Evolutionary conservation across 176 grass and related monocot species (phyloP).

Genomic region (Oryza meyeriana): DNA sequence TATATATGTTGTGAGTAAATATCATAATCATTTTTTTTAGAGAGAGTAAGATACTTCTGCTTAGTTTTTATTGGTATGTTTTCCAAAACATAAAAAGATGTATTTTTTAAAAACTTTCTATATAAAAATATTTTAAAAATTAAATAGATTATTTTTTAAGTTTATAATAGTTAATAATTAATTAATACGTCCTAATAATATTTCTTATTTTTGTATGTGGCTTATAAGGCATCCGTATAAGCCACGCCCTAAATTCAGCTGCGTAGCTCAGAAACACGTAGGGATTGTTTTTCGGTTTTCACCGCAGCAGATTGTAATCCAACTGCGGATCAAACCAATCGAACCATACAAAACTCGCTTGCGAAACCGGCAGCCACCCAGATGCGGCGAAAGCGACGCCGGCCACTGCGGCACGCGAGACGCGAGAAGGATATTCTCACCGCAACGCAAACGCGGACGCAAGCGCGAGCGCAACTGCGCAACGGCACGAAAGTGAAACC

Average conservation of each 20-base stretch:
- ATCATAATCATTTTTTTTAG: background rate
- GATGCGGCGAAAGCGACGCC: conserved; percentile 8
- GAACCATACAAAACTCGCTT: too few relatives aligned
- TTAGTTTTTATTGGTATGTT: too few relatives aligned
- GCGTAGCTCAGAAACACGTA: background rate
- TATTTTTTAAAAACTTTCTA: too few relatives aligned
- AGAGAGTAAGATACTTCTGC: too few relatives aligned
- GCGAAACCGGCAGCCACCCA: background rate
- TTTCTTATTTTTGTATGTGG: too few relatives aligned
- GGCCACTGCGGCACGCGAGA: background rate
- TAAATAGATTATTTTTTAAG: too few relatives aligned
- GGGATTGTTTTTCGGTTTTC: background rate
- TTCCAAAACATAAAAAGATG: too few relatives aligned
- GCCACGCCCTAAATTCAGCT: too few relatives aligned
- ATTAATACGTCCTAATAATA: too few relatives aligned
- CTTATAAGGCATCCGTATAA: too few relatives aligned
- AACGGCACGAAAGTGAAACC: background rate
- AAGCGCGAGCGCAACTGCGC: background rate
- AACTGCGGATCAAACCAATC: background rate
- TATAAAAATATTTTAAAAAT: too few relatives aligned
- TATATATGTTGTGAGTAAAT: background rate
- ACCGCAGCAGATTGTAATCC: background rate
- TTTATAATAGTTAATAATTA: too few relatives aligned
- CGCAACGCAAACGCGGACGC: background rate
- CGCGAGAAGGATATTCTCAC: conserved; percentile 2